Evolutionary conservation across 106 monocot genomes (phyloP).

Genomic region (Platanthera zijinensis): DNA sequence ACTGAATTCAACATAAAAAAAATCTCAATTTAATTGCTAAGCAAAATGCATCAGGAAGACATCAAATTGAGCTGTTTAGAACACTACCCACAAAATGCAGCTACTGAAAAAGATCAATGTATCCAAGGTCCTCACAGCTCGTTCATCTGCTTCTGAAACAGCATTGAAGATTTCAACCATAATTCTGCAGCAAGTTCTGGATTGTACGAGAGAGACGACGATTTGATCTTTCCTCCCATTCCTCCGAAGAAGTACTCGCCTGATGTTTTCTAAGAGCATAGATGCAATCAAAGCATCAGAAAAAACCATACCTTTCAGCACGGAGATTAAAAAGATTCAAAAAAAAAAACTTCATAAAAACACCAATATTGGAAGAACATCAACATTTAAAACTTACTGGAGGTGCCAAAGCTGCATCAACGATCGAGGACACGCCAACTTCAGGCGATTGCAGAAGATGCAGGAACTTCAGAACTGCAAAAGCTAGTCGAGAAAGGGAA

Average conservation of each 20-base stretch:
- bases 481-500: slow-evolving; percentile 43
- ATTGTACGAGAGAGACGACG: slow-evolving; percentile 65
- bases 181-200: slow-evolving; percentile 38
- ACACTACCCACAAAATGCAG: too few relatives aligned
- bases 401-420: slow-evolving; percentile 83
- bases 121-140: background rate
- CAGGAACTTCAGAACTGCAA: slow-evolving; percentile 37
- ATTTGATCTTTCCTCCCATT: slow-evolving; percentile 49
- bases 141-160: slow-evolving; percentile 32
- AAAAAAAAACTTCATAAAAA: background rate
- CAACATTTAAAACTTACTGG: slow-evolving; percentile 33
- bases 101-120: too few relatives aligned
- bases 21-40: too few relatives aligned
- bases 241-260: slow-evolving; percentile 89
- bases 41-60: too few relatives aligned
- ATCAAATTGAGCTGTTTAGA: too few relatives aligned
- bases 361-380: background rate
- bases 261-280: slow-evolving; percentile 47
- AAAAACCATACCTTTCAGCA: background rate
- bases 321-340: background rate
- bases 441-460: slow-evolving; percentile 48
- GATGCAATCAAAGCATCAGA: background rate
- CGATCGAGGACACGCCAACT: slow-evolving; percentile 45
- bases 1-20: too few relatives aligned
- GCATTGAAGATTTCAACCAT: slow-evolving; percentile 41